Conservation (phyloP, 352 stramenopile genomes). For the Pythium scleroteichum region DNA sequence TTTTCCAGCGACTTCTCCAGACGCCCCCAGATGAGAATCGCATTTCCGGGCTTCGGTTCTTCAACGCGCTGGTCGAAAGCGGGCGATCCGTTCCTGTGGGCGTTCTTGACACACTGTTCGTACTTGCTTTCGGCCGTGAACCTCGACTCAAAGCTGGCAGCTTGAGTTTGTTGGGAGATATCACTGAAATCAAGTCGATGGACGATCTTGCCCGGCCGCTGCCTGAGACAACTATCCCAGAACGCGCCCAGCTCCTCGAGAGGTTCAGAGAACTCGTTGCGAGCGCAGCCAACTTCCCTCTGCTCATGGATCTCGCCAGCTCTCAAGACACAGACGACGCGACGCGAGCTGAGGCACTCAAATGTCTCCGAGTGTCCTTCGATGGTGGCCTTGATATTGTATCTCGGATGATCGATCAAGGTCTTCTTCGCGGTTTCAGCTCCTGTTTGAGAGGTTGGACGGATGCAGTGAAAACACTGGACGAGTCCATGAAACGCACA, state of each 20-base stretch:
- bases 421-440: constrained; percentile 69
- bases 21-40: constrained; percentile 78
- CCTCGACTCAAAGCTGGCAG: constrained; percentile 46
- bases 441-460: constrained; percentile 61
- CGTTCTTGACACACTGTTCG: constrained; percentile 74
- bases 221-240: constrained; percentile 37
- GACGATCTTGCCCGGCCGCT: constrained; percentile 44
- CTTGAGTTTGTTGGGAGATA: constrained; percentile 50
- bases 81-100: constrained; percentile 48
- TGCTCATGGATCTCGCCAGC: constrained; percentile 61
- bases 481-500: constrained; percentile 26
- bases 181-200: constrained; percentile 61
- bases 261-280: constrained; percentile 67
- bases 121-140: constrained; percentile 66
- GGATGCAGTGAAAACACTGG: constrained; percentile 18
- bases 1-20: constrained; percentile 76
- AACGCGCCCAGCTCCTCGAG: constrained; percentile 48
- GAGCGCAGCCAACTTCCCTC: constrained; percentile 56
- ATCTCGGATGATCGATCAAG: constrained; percentile 67
- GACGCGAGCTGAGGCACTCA: constrained; percentile 60
- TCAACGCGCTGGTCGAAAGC: constrained; percentile 58
- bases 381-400: constrained; percentile 57
- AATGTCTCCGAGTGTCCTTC: constrained; percentile 66
- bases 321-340: constrained; percentile 41
- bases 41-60: constrained; percentile 70